Conservation (phyloP, 148 eudicot genomes). For the Spergularia bocconei region DNA sequence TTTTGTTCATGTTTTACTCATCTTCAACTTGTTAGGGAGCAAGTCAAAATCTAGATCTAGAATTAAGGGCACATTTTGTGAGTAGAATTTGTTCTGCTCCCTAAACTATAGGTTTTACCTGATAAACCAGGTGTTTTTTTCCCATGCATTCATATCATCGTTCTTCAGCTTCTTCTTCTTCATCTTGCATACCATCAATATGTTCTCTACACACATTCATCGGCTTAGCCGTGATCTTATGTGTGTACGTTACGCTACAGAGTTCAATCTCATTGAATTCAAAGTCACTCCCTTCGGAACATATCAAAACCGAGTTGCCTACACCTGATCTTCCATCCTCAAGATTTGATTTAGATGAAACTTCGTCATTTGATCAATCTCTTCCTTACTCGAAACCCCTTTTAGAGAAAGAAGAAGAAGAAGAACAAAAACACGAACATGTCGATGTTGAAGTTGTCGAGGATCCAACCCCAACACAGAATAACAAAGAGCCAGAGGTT, state of each 20-base stretch:
- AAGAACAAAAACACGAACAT: neutral
- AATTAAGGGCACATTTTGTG: constrained; percentile 6
- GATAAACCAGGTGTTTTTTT: neutral
- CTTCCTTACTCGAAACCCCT: neutral
- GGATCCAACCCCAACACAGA: constrained; percentile 2
- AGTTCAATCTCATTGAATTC: constrained; percentile 38
- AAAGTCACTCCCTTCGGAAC: constrained; percentile 27
- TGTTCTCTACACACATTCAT: constrained; percentile 38
- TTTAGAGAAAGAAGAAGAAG: neutral
- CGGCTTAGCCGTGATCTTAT: constrained; percentile 31
- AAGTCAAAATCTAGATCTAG: neutral
- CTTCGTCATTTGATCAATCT: constrained; percentile 5
- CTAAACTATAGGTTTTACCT: neutral
- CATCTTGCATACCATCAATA: constrained; percentile 26
- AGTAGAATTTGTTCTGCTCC: neutral
- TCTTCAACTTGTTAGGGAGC: neutral
- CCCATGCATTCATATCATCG: constrained; percentile 22
- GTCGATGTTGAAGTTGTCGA: neutral
- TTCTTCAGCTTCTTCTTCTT: constrained; percentile 22
- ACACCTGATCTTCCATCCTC: constrained; percentile 15
- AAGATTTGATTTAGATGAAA: constrained; percentile 3
- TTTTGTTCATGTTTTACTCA: neutral
- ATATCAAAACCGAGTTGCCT: constrained; percentile 7
- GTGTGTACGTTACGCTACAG: constrained; percentile 33
- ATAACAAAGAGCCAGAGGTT: neutral